phyloP scores from a whole-genome alignment of 805 yeast genomes.

The Clavispora vitiphila region DNA sequence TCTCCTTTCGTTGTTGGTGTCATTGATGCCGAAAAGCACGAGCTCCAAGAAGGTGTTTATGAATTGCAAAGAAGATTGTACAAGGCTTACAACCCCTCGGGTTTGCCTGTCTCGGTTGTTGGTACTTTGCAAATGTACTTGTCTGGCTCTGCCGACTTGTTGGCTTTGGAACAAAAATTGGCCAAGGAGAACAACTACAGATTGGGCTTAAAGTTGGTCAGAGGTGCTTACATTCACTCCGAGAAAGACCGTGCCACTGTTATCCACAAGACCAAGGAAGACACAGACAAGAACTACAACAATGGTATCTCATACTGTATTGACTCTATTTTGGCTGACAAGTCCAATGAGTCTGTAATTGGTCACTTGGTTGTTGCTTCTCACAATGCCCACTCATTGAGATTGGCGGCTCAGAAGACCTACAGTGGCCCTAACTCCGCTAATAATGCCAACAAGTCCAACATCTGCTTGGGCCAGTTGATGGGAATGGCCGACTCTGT shows the following conservation, averaged over 20 bases:
- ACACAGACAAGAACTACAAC: constrained; percentile 77
- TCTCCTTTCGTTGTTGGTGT: constrained; percentile 74
- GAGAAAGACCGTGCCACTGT: constrained; percentile 66
- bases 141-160: constrained; percentile 59
- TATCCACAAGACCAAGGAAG: constrained; percentile 70
- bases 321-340: constrained; percentile 47
- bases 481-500: constrained; percentile 94
- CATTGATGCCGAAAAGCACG: constrained; percentile 88
- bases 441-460: constrained; percentile 33
- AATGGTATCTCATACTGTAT: constrained; percentile 60
- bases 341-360: constrained; percentile 43
- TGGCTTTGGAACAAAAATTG: constrained; percentile 56
- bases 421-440: constrained; percentile 13
- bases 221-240: constrained; percentile 94
- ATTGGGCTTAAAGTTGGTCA: constrained; percentile 81
- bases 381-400: constrained; percentile 78
- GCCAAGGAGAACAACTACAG: constrained; percentile 62
- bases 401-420: constrained; percentile 59
- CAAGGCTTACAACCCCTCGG: constrained; percentile 59
- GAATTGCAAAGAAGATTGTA: constrained; percentile 81
- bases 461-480: constrained; percentile 83
- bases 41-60: constrained; percentile 87
- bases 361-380: constrained; percentile 89
- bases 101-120: constrained; percentile 60
- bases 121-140: constrained; percentile 95